Percentiles rank a stretch among this genome's conserved stretches.
phyloP scores from a whole-genome alignment of 2,329 filamentous ascomycete species.

The Hypoxylon sp. region DNA sequence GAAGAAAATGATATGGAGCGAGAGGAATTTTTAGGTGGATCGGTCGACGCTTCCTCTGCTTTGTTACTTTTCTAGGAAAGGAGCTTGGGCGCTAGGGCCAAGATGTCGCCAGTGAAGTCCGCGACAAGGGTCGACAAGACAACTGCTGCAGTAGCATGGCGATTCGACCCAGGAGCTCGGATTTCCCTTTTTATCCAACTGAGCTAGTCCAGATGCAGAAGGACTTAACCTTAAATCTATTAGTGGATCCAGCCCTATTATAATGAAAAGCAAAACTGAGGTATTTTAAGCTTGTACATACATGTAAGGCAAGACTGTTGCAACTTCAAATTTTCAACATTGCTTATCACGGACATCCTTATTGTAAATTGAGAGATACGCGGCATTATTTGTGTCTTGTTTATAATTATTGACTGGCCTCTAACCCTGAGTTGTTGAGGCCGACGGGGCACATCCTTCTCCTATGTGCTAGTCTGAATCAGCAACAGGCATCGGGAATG shows the following conservation, averaged over 20 bases:
- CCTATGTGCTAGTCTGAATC: slow-evolving; percentile 2
- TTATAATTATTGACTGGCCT: neutral
- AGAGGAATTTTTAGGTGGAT: slow-evolving; percentile 43
- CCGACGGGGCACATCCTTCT: neutral
- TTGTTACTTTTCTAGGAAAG: slow-evolving; percentile 35
- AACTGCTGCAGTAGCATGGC: slow-evolving; percentile 8
- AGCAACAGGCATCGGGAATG: slow-evolving; percentile 4
- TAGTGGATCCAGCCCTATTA: slow-evolving; percentile 26
- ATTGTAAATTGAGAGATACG: neutral
- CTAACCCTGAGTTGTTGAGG: slow-evolving; percentile 2
- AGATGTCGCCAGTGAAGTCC: slow-evolving; percentile 25
- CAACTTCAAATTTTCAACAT: slow-evolving; percentile 1
- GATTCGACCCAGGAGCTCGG: slow-evolving; percentile 34
- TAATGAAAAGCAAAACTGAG: slow-evolving; percentile 30
- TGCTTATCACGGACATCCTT: slow-evolving; percentile 5
- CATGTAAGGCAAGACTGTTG: slow-evolving; percentile 3
- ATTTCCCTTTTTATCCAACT: slow-evolving; percentile 25
- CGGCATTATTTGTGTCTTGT: slow-evolving; percentile 4
- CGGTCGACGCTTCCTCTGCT: slow-evolving; percentile 10
- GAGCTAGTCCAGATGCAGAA: slow-evolving; percentile 19
- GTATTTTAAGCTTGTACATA: slow-evolving; percentile 23
- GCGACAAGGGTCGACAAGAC: slow-evolving; percentile 17
- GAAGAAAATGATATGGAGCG: slow-evolving; percentile 22
- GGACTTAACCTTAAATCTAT: slow-evolving; percentile 12
- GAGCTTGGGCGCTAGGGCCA: slow-evolving; percentile 33